Percentiles rank a stretch among this genome's conserved stretches.
Evolutionary conservation across 495 filamentous ascomycete species (phyloP).

Genomic region (Hypoxylon fragiforme): DNA sequence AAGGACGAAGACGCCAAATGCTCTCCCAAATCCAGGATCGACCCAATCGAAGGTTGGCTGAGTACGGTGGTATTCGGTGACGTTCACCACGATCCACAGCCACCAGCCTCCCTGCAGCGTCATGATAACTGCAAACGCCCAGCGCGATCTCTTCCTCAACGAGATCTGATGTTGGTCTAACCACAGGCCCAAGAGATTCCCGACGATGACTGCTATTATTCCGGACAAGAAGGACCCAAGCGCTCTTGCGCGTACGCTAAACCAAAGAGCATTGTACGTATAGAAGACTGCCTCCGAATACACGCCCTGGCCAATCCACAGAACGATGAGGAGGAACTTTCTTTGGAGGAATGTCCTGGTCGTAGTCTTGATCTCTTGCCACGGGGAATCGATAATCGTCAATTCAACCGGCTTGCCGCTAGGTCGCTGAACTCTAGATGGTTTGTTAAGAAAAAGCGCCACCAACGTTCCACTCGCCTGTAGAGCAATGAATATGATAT

Average conservation of each 20-base stretch:
- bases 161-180: slow-evolving; percentile 55
- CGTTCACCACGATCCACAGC: slow-evolving; percentile 62
- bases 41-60: slow-evolving; percentile 62
- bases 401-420: slow-evolving; percentile 59
- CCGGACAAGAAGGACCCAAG: slow-evolving; percentile 65
- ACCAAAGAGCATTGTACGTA: slow-evolving; percentile 61
- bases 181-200: slow-evolving; percentile 60
- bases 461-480: slow-evolving; percentile 61
- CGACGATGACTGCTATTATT: slow-evolving; percentile 59
- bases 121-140: slow-evolving; percentile 48
- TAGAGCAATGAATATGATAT: slow-evolving; percentile 62
- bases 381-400: slow-evolving; percentile 49
- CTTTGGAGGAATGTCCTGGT: slow-evolving; percentile 53
- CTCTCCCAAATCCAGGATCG: slow-evolving; percentile 57
- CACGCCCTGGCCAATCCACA: slow-evolving; percentile 63
- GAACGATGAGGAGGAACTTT: slow-evolving; percentile 60
- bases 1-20: slow-evolving; percentile 62
- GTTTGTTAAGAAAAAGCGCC: slow-evolving; percentile 56
- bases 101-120: slow-evolving; percentile 62
- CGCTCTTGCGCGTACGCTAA: slow-evolving; percentile 63
- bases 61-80: slow-evolving; percentile 54
- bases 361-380: slow-evolving; percentile 56
- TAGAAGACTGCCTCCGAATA: slow-evolving; percentile 66
- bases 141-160: slow-evolving; percentile 52
- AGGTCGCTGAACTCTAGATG: slow-evolving; percentile 57